Conservation (phyloP, 2,329 filamentous ascomycete genomes). For the Hypocreales sp. region DNA sequence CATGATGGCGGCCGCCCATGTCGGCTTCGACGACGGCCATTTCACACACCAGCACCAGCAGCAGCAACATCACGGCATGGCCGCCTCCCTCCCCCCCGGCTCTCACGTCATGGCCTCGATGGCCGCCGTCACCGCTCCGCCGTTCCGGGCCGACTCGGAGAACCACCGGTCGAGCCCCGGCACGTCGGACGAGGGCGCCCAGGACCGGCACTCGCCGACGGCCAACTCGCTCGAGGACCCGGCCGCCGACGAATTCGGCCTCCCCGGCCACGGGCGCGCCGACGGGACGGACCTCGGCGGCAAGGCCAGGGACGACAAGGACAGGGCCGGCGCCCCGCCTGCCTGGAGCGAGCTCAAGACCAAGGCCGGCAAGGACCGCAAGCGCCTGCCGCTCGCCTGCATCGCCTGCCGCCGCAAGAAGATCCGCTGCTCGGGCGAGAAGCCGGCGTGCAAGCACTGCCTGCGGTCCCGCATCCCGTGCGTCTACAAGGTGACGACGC, state of each 20-base stretch:
- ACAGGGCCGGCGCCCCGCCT: slow-evolving; percentile 42
- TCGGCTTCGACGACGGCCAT: slow-evolving; percentile 17
- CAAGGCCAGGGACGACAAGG: slow-evolving; percentile 42
- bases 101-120: slow-evolving; percentile 7
- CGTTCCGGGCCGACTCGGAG: slow-evolving; percentile 10
- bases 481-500: slow-evolving; percentile 91
- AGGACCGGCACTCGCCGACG: slow-evolving; percentile 25
- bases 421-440: slow-evolving; percentile 94
- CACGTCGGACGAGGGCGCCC: slow-evolving; percentile 28
- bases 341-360: slow-evolving; percentile 76
- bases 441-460: slow-evolving; percentile 94
- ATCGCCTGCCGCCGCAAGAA: slow-evolving; percentile 95
- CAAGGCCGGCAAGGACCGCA: slow-evolving; percentile 90
- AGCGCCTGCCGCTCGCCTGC: slow-evolving; percentile 81
- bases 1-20: slow-evolving; percentile 6
- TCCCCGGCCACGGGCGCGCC: slow-evolving; percentile 26
- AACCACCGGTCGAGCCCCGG: slow-evolving; percentile 17
- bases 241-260: slow-evolving; percentile 42
- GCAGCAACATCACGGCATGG: background rate
- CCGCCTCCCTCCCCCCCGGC: slow-evolving; percentile 5
- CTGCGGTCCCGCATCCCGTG: slow-evolving; percentile 84
- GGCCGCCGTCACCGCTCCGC: slow-evolving; percentile 5
- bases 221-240: slow-evolving; percentile 35
- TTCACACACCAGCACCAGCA: slow-evolving; percentile 16
- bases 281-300: slow-evolving; percentile 38